Base-by-base conservation (phyloP, 768 basidiomycete genomes). In the Pleurotus cornucopiae region DNA sequence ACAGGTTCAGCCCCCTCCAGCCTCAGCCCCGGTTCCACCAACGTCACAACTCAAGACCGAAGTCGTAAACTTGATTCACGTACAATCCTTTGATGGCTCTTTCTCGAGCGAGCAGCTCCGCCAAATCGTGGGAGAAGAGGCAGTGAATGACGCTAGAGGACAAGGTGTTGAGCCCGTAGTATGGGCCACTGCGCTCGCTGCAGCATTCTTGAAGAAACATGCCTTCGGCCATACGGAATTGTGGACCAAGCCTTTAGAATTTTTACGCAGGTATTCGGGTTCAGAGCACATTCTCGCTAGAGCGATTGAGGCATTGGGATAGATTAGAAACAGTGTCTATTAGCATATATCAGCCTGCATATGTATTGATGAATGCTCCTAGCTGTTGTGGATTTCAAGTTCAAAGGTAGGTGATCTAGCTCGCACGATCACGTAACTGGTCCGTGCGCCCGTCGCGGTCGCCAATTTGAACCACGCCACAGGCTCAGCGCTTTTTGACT, bases 121-220 rank as follows among this genome's bases (percentile, higher is more conserved):
- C 0, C 48, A 7, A 12, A 63, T 83, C 37, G 68, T 81, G 4
- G 79, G 79, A 5, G 52, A 62, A 0, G 58, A 56, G 0, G 68
- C 71, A 1, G 47, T 76, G 3, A 57, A 63, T 6, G 71, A 75
- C 58, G 69, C 64, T 1, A 62, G 55, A 13, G 68, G 65, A 4
- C 47, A 66, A 14, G 61, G 62, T n/a, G 64, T 71, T 5, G 74
- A 76, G 45, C 63, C 53, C 18, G 66, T 49, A 7, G 58, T 77
- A 6, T 84, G 83, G 83, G 71, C 76, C 26, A 83, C 82, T 2
- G 72, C 72, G 4, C 65, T 82, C 14, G 73, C 71, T 6, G 66
- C 76, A 21, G 82, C 77, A 1, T 85, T 73, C 56, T 60, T 84
- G 63, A 62, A 66, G 58, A 73, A 61, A 40, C 67, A 71, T 41